Evolutionary conservation across 768 basidiomycete species (phyloP), one percentile per base, ranked within the genome.

Genomic region (Tricholoma bakamatsutake): DNA sequence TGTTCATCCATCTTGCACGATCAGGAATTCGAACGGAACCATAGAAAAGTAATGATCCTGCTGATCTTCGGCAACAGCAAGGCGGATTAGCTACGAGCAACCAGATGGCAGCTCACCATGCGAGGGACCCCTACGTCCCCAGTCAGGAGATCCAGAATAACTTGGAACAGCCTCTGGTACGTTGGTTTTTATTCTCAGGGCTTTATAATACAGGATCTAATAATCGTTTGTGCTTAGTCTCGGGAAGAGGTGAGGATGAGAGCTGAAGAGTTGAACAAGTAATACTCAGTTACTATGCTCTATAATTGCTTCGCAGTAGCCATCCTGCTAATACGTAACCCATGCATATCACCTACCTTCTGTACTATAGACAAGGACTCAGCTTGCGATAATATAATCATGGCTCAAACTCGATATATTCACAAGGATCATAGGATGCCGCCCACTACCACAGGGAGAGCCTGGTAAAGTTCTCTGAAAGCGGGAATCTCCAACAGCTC

Each of bases 31-130:
- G n/a, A n/a, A 33, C 33, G 17, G 7, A 9, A 33, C 13, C 15
- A 34, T 56, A 87, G 84, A 83, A 77, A 72, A 71, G 80, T 5
- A 85, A 87, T 59, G 73, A 87, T 60, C 84, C 84, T 12, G 71
- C 74, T 9, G 80, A 85, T 62, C 75, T 81, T 33, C 72, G 73
- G 52, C 58, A 66, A 11, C 68, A 71, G 56, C 65, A 64, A 21
- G 65, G 68, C 8, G 71, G 71, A 11, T 58, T 80, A 55, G 71
- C 62, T 42, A 63, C 64, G 50, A 74, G 76, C 50, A 74, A 75
- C 0, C 72, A 72, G 15, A 58, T 73, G 39, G 60, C 68, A 21
- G 78, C 79, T 12, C 76, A 79, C 70, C 76, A 78, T 45, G 76
- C 80, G 2, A 76, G 73, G 28, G 83, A 67, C 4, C 83, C 84